These are phyloP conservation scores for Rhodamnia argentea DNA, from an alignment of 345 rosid genomes.

Conservation along the genomic window DNA sequence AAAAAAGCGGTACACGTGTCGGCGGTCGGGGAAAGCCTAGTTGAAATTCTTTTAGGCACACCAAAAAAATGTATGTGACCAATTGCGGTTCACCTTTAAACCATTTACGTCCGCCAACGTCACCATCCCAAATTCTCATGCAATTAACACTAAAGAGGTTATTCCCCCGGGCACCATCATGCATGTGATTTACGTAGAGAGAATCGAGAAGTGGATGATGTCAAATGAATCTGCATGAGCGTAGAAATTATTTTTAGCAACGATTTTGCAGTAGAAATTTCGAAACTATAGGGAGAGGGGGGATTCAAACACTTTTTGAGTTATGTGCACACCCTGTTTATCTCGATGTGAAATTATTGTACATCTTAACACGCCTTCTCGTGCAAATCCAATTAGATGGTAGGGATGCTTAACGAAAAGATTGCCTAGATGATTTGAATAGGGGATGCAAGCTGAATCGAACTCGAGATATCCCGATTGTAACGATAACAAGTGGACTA, in stretches of 20 bases:
- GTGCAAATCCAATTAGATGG: not conserved
- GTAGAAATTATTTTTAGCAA: not conserved
- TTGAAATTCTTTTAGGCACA: not conserved
- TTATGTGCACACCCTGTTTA: not conserved
- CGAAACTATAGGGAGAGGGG: not conserved
- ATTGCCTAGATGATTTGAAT: not conserved
- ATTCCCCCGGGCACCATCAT: no score
- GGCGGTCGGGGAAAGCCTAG: not conserved
- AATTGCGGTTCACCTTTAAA: not conserved
- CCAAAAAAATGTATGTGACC: no score
- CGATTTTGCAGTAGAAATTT: not conserved
- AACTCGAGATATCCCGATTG: not conserved
- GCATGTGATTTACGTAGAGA: no score
- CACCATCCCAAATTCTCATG: not conserved
- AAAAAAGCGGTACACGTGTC: not conserved
- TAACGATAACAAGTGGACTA: not conserved
- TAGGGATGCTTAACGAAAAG: not conserved
- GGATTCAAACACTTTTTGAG: not conserved
- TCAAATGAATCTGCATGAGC: no score
- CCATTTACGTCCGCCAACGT: not conserved
- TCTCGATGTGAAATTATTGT: no score
- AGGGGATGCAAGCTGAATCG: not conserved
- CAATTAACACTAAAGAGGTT: no score
- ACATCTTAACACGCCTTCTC: not conserved
- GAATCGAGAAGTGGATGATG: no score